phyloP scores from a whole-genome alignment of 305 asterid species.

The Solanum aculeatissimum region DNA sequence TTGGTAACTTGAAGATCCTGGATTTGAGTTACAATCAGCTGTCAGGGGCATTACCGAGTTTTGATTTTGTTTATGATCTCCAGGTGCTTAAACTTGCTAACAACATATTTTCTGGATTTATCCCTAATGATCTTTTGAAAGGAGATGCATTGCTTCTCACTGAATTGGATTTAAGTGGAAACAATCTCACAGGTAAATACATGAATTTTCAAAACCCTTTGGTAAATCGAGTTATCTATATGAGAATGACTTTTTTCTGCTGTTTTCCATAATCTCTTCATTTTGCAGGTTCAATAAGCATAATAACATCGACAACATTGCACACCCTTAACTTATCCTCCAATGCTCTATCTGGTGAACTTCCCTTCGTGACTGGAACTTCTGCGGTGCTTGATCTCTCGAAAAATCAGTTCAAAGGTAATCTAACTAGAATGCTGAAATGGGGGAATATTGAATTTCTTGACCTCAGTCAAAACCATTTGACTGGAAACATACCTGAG shows the following conservation, averaged over 20 bases:
- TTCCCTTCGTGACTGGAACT: conserved; percentile 75
- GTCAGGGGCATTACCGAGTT: conserved; percentile 83
- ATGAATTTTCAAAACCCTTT: background rate
- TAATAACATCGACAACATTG: conserved; percentile 80
- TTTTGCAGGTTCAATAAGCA: conserved; percentile 57
- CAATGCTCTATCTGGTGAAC: conserved; percentile 73
- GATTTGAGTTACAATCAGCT: conserved; percentile 94
- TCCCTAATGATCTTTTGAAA: conserved; percentile 75
- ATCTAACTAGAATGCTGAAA: conserved; percentile 52
- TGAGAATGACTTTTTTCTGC: background rate
- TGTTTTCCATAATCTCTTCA: background rate
- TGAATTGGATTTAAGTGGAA: conserved; percentile 87
- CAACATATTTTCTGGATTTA: conserved; percentile 62
- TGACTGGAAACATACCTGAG: conserved; percentile 69
- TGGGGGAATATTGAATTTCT: conserved; percentile 84
- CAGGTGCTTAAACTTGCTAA: conserved; percentile 67
- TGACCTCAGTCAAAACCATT: conserved; percentile 76
- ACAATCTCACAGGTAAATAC: conserved; percentile 69
- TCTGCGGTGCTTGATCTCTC: conserved; percentile 69
- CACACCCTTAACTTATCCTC: conserved; percentile 69
- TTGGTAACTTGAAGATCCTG: conserved; percentile 65
- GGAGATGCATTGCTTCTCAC: conserved; percentile 74
- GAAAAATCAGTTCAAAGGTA: conserved; percentile 64
- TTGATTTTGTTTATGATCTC: conserved; percentile 80
- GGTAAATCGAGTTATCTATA: background rate